Evolutionary conservation across 352 stramenopile species (phyloP), one percentile per base, ranked within the genome.

Genomic region (Phytophthora megakarya): DNA sequence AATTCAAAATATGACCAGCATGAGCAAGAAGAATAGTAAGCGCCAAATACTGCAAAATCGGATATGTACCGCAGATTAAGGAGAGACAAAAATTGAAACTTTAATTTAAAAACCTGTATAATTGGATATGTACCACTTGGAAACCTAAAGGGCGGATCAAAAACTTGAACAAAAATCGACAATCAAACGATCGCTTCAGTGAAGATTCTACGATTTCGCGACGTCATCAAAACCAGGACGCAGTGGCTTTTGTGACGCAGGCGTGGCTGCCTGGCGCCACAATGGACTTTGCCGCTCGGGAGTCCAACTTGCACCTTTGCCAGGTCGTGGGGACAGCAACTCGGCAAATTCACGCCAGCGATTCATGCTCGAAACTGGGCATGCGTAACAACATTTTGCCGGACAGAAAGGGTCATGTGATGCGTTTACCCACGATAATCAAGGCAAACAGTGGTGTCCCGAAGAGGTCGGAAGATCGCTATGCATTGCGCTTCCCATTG

Each of bases 401-500:
- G 16, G 25, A 18, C 58, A 66, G 49, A 66, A 42, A 42, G 50
- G 44, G n/a, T n/a, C 37, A 23, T 26, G 37, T 30, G n/a, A 45
- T 21, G n/a, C 25, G 37, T n/a, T 28, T 50, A 57, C 26, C 19
- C 43, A 42, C n/a, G 35, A 8, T 26, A 35, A 12, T 13, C 30
- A 65, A 43, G 53, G 50, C 23, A 58, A 48, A 2, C 50, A 38
- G 35, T 58, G 18, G 48, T 19, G 33, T 10, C 37, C 43, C 38
- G 23, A 48, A 64, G 57, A 62, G 65, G 65, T 61, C 65, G 65
- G 65, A 72, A 72, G 51, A 72, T 69, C 28, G 35, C n/a, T 22
- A 45, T 25, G 15, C 44, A 47, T 52, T 48, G 37, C 23, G 52
- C 38, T 37, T 54, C 51, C 25, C 40, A 12, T 22, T 43, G 43